Evolutionary conservation across 805 yeast species (phyloP).

Genomic region (Candida maesae): DNA sequence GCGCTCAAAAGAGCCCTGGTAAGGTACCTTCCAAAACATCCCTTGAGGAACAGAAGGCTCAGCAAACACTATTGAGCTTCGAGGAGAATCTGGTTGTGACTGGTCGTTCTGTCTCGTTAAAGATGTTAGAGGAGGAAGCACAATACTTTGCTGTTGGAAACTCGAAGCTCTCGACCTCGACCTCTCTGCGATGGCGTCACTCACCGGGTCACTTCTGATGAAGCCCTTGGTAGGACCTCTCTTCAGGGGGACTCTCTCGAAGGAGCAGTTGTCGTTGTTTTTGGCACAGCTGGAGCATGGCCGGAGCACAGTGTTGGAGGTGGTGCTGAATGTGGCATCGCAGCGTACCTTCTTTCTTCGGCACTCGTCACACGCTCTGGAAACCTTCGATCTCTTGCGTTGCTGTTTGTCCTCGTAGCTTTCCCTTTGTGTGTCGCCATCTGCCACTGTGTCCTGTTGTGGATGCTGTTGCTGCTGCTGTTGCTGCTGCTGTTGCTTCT

Average conservation of each 20-base stretch:
- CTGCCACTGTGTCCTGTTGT: conserved; percentile 3
- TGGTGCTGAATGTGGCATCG: conserved; percentile 50
- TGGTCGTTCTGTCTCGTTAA: conserved; percentile 7
- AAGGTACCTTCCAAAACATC: conserved; percentile 29
- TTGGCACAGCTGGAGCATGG: conserved; percentile 61
- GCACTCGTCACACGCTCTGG: conserved; percentile 80
- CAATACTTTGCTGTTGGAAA: conserved; percentile 14
- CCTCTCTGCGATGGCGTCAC: conserved; percentile 12
- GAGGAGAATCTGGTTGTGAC: conserved; percentile 10
- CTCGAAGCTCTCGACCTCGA: conserved; percentile 18
- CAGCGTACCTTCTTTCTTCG: conserved; percentile 70
- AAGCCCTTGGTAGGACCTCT: conserved; percentile 80
- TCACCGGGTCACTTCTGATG: conserved; percentile 23
- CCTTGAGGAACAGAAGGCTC: conserved; percentile 22
- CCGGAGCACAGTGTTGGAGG: conserved; percentile 44
- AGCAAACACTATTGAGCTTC: conserved; percentile 2
- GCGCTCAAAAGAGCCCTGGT: conserved; percentile 26
- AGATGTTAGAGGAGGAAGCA: conserved; percentile 20
- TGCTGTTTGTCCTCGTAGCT: conserved; percentile 14
- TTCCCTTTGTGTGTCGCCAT: too few species aligned
- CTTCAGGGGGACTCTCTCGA: conserved; percentile 68
- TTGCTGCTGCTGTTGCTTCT: neutral
- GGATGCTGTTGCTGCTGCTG: conserved; percentile 1
- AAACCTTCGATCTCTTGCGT: conserved; percentile 66
- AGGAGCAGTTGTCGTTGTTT: conserved; percentile 58